Evolutionary conservation across 1,284 basidiomycete species (phyloP).

Genomic region (Malassezia caprae): DNA sequence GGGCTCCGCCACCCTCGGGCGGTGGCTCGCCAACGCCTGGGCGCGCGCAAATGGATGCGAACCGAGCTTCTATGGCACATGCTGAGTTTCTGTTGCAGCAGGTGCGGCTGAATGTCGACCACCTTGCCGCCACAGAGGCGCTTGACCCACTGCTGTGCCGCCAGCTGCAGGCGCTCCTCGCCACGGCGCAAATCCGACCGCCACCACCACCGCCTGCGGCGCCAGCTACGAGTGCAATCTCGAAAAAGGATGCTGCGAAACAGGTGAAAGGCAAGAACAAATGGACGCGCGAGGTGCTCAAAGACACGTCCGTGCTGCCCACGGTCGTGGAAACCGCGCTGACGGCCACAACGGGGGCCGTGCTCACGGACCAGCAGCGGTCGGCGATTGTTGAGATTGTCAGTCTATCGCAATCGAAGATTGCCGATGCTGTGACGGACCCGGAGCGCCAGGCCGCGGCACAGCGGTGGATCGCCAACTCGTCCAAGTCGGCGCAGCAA

Average conservation of each 20-base stretch:
- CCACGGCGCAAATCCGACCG: not conserved
- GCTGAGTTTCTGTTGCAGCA: constrained; percentile 13
- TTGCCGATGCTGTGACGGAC: constrained; percentile 26
- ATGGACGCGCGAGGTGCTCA: constrained; percentile 23
- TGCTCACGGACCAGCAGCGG: constrained; percentile 19
- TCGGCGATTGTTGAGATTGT: constrained; percentile 23
- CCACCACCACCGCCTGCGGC: not conserved
- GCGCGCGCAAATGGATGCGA: not conserved
- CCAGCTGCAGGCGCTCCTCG: constrained; percentile 8
- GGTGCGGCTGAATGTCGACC: constrained; percentile 11
- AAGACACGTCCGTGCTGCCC: constrained; percentile 21
- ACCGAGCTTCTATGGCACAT: constrained; percentile 2
- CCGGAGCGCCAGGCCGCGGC: constrained; percentile 17
- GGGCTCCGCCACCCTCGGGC: not conserved
- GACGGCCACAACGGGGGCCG: constrained; percentile 19
- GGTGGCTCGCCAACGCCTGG: not conserved
- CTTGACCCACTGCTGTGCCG: constrained; percentile 11
- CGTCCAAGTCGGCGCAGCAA: constrained; percentile 3
- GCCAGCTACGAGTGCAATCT: not conserved
- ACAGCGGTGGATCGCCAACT: not conserved
- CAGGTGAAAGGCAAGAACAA: constrained; percentile 19
- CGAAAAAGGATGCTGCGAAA: constrained; percentile 8
- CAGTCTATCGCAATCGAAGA: constrained; percentile 17
- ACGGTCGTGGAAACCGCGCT: constrained; percentile 25
- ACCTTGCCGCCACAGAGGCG: constrained; percentile 5